Conservation (phyloP, 495 filamentous ascomycete species). For the Penicillium coprophilum region DNA sequence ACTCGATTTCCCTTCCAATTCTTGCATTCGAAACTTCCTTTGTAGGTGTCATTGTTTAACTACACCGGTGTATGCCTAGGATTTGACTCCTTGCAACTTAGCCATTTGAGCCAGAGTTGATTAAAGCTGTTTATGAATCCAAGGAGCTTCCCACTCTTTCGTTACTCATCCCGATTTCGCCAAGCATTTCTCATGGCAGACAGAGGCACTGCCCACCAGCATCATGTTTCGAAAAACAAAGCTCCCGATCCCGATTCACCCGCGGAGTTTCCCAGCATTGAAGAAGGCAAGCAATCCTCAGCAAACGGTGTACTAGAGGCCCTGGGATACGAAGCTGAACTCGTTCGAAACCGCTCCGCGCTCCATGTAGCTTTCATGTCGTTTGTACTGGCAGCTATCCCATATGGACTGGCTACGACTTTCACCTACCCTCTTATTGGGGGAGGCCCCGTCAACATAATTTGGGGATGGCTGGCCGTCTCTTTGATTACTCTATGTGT, state of each 20-base stretch:
- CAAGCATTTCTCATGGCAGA: background rate
- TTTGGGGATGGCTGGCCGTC: slow-evolving; percentile 64
- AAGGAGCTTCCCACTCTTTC: background rate
- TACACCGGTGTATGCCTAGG: background rate
- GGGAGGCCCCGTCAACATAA: slow-evolving; percentile 58
- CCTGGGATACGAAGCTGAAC: slow-evolving; percentile 56
- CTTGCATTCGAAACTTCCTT: background rate
- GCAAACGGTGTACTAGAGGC: slow-evolving; percentile 27
- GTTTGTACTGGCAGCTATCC: slow-evolving; percentile 51
- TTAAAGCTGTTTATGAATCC: no score
- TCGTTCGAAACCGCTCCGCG: slow-evolving; percentile 53
- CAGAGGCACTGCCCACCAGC: background rate
- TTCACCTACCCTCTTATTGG: slow-evolving; percentile 60
- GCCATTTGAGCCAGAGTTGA: background rate
- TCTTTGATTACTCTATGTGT: slow-evolving; percentile 63
- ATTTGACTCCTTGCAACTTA: background rate
- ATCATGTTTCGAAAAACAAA: background rate
- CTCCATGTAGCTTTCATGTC: slow-evolving; percentile 30
- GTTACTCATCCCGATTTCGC: background rate
- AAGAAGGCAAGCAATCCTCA: slow-evolving; percentile 14
- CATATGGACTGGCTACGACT: slow-evolving; percentile 63
- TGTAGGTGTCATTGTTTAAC: background rate
- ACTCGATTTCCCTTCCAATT: background rate
- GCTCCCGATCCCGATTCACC: background rate
- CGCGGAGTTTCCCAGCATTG: slow-evolving; percentile 5